A percentile compares a stretch with the other conserved stretches of the same genome.
Evolutionary conservation across 164 flowering plant genomes (phyloP).

Genomic region (Sedum album): DNA sequence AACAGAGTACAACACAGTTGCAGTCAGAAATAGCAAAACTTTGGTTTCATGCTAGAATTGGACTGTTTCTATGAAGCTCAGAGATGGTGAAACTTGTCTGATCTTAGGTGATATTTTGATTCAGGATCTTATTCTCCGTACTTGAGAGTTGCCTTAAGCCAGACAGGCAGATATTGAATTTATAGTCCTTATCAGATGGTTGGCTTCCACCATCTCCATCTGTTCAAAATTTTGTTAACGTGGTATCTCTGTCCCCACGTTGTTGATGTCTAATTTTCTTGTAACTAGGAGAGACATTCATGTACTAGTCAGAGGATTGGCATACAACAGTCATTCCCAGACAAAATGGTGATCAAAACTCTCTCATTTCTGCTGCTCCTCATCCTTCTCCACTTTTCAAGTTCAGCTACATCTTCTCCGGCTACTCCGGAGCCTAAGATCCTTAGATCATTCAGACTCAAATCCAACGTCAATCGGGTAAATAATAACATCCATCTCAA

Average conservation of each 20-base stretch:
- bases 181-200: background rate
- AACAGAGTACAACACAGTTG: background rate
- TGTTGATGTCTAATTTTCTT: background rate
- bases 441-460: background rate
- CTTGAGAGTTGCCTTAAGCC: background rate
- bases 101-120: no score
- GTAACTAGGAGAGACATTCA: background rate
- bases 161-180: background rate
- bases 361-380: background rate
- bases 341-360: slow-evolving; percentile 1
- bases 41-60: background rate
- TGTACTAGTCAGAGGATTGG: background rate
- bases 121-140: background rate
- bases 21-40: background rate
- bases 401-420: background rate
- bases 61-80: background rate
- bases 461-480: background rate
- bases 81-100: background rate
- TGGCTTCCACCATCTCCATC: background rate
- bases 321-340: background rate
- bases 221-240: background rate
- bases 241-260: background rate
- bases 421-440: background rate
- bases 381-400: background rate
- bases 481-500: background rate